A percentile compares a stretch with the other conserved stretches of the same genome.
phyloP scores from a whole-genome alignment of 352 stramenopile genomes.

The Globisporangium nagaii region DNA sequence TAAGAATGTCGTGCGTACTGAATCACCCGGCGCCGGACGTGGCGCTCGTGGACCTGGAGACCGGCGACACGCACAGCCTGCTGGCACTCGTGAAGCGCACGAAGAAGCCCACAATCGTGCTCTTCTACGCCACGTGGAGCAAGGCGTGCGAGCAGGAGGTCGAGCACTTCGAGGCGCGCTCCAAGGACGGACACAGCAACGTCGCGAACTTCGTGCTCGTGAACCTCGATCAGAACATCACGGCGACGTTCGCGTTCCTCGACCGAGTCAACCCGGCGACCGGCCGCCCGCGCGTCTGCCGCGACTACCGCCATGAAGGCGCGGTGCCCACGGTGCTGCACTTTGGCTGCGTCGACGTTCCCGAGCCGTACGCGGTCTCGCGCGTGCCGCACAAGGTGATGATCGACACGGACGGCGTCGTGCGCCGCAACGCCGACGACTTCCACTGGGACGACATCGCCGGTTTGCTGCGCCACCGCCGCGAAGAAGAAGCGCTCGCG shows the following conservation, averaged over 20 bases:
- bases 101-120: slow-evolving; percentile 35
- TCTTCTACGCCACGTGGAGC: slow-evolving; percentile 68
- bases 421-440: slow-evolving; percentile 47
- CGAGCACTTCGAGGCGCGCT: slow-evolving; percentile 50
- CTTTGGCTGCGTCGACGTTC: slow-evolving; percentile 43
- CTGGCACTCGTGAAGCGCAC: slow-evolving; percentile 25
- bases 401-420: slow-evolving; percentile 36
- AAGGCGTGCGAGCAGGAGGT: slow-evolving; percentile 43
- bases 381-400: slow-evolving; percentile 45
- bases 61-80: slow-evolving; percentile 28
- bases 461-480: slow-evolving; percentile 31
- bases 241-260: slow-evolving; percentile 40
- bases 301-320: slow-evolving; percentile 33
- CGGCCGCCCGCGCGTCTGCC: slow-evolving; percentile 38
- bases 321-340: slow-evolving; percentile 46
- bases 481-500: slow-evolving; percentile 18
- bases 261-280: slow-evolving; percentile 32
- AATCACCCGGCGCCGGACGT: slow-evolving; percentile 47
- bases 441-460: slow-evolving; percentile 64
- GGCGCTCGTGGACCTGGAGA: slow-evolving; percentile 46
- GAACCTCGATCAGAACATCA: slow-evolving; percentile 57
- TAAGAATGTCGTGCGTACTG: slow-evolving; percentile 49
- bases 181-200: slow-evolving; percentile 39
- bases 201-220: slow-evolving; percentile 59
- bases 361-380: slow-evolving; percentile 45